Evolutionary conservation across 805 yeast genomes (phyloP).

Genomic region (Kazachstania taianensis): DNA sequence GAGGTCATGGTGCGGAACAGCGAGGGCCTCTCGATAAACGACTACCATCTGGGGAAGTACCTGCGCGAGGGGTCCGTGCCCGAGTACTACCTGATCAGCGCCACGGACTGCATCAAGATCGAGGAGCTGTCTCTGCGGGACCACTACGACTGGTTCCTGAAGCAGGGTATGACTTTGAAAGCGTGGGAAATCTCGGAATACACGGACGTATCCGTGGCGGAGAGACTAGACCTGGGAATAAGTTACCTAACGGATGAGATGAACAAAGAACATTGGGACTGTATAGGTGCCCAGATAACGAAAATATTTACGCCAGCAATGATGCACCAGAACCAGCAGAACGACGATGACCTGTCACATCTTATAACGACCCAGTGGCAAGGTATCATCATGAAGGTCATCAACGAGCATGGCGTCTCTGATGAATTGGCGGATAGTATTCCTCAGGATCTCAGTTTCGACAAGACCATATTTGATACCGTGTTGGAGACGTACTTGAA

Average conservation of each 20-base stretch:
- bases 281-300: slow-evolving; percentile 37
- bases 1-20: slow-evolving; percentile 56
- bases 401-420: slow-evolving; percentile 36
- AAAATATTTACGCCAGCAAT: slow-evolving; percentile 32
- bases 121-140: slow-evolving; percentile 62
- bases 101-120: slow-evolving; percentile 72
- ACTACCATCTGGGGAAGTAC: slow-evolving; percentile 56
- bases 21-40: slow-evolving; percentile 62
- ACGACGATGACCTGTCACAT: background rate
- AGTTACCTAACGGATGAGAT: slow-evolving; percentile 37
- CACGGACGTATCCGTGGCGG: slow-evolving; percentile 41
- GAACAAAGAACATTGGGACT: slow-evolving; percentile 40
- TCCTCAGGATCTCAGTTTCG: slow-evolving; percentile 40
- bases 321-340: slow-evolving; percentile 3
- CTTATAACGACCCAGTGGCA: slow-evolving; percentile 45
- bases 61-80: slow-evolving; percentile 25
- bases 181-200: slow-evolving; percentile 75
- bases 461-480: slow-evolving; percentile 35
- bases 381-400: slow-evolving; percentile 45
- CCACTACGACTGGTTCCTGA: slow-evolving; percentile 61
- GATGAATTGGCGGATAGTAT: slow-evolving; percentile 39
- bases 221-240: slow-evolving; percentile 49
- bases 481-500: slow-evolving; percentile 41
- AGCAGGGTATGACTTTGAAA: slow-evolving; percentile 41
- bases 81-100: slow-evolving; percentile 61